These are phyloP conservation scores for Trichoderma polysporum DNA, from an alignment of 2,329 filamentous ascomycete genomes.

Conservation along the genomic window DNA sequence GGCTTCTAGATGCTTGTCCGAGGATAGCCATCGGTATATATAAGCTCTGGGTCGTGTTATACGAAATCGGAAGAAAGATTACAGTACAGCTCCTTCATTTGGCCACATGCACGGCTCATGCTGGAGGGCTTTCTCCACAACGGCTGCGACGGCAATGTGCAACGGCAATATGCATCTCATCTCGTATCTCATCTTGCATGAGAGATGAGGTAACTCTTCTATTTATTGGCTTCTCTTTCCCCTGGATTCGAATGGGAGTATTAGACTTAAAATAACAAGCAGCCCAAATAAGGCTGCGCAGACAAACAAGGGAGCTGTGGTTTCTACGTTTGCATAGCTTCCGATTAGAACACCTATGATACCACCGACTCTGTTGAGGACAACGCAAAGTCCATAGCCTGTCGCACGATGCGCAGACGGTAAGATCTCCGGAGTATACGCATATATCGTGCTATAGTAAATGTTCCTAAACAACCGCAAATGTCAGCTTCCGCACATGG, in stretches of 20 bases:
- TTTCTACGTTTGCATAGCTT: conserved; percentile 22
- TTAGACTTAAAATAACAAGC: conserved; percentile 20
- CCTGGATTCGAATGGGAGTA: conserved; percentile 21
- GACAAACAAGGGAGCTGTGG: conserved; percentile 22
- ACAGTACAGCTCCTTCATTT: neutral
- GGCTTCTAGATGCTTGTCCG: neutral
- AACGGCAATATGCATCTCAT: neutral
- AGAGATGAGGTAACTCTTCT: neutral
- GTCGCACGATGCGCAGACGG: conserved; percentile 22
- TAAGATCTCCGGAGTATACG: conserved; percentile 21
- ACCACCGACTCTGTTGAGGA: conserved; percentile 20
- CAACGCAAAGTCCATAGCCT: conserved; percentile 21
- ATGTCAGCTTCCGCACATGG: neutral
- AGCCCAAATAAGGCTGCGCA: conserved; percentile 21
- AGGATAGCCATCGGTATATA: neutral
- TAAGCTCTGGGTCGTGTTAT: neutral
- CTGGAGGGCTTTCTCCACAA: neutral
- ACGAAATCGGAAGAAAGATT: neutral
- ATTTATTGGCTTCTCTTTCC: conserved; percentile 20
- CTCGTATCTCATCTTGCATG: neutral
- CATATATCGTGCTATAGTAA: conserved; percentile 21
- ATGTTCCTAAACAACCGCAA: conserved; percentile 4
- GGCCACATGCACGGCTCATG: neutral
- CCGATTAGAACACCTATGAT: conserved; percentile 20
- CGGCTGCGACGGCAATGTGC: neutral